Evolutionary conservation across 1,284 basidiomycete genomes (phyloP).

Genomic region (Malassezia sympodialis): DNA sequence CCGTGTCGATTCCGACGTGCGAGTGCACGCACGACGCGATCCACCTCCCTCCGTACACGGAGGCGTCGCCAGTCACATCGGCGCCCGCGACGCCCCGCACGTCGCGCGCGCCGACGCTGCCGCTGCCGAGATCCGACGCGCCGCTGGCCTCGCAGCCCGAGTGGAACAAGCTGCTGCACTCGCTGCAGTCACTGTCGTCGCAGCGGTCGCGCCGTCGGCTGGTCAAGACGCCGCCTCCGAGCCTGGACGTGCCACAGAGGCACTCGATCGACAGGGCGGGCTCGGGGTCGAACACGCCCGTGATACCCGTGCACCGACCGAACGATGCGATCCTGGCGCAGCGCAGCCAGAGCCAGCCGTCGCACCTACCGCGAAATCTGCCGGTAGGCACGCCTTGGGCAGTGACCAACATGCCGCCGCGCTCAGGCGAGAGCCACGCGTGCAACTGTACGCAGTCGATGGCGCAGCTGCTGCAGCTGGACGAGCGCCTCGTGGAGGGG

Average conservation of each 20-base stretch:
- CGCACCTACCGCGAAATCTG: constrained; percentile 27
- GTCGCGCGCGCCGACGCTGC: constrained; percentile 16
- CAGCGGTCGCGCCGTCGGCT: not conserved
- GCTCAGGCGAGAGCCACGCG: constrained; percentile 35
- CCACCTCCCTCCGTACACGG: constrained; percentile 44
- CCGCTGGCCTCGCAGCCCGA: constrained; percentile 3
- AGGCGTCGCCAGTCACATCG: constrained; percentile 28
- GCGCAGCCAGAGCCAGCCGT: not conserved
- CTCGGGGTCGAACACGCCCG: constrained; percentile 1
- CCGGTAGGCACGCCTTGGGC: constrained; percentile 41
- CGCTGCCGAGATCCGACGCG: not conserved
- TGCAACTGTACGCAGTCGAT: constrained; percentile 43
- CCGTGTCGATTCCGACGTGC: constrained; percentile 36
- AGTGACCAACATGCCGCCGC: constrained; percentile 31
- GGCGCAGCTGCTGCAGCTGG: constrained; percentile 36
- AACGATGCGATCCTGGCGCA: constrained; percentile 1
- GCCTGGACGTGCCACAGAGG: not conserved
- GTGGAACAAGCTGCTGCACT: constrained; percentile 22
- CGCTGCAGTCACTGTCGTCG: constrained; percentile 21
- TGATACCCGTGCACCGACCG: constrained; percentile 6
- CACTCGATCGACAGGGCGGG: not conserved
- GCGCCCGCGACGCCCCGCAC: constrained; percentile 12
- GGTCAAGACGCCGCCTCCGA: not conserved
- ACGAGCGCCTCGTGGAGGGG: constrained; percentile 37
- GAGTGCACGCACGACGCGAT: constrained; percentile 41